Evolutionary conservation across 2,329 filamentous ascomycete genomes (phyloP), one percentile per base, ranked within the genome.

Genomic region (Colletotrichum falcatum): DNA sequence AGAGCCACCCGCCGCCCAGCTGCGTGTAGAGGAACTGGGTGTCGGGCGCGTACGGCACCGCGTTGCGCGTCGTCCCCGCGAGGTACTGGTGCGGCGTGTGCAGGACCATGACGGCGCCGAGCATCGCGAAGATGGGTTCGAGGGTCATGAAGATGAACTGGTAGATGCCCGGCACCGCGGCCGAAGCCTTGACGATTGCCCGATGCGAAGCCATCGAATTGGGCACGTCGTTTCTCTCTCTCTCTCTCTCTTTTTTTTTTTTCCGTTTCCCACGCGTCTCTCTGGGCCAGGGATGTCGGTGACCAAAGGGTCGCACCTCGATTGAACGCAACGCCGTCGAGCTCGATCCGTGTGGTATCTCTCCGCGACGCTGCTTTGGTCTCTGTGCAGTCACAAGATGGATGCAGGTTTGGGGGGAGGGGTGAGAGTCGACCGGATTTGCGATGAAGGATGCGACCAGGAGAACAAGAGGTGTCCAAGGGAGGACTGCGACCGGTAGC

Each of bases 51-150:
- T 75, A 75, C 61, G 66, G 16, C 26, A 63, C 51, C 14, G 71
- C 18, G 54, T 74, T 68, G 48, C 78, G 78, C 28, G 76, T 79
- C 74, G 82, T 76, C 37, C 71, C 73, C 35, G 74, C 61, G 20
- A 78, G 70, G 71, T 79, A 82, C 49, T 54, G 66, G 11, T 49
- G 64, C 6, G 80, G 79, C 16, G 64, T 37, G 72, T 66, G 48
- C n/a, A 81, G 68, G 33, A 76, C 75, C 54, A 81, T 74, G 35
- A 76, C 28, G 11, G 76, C 77, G 60, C 81, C 80, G 61, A 72
- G 65, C 14, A 79, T 33, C 42, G 81, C 79, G 46, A 75, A 75
- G 23, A 82, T 66, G 14, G 81, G 81, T 72, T 83, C 81, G 61
- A 82, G 58, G 51, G 75, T 75, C 39, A 77, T 77, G 37, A 83